Percentiles rank a stretch among this genome's conserved stretches.
Conservation (phyloP, 257 asterid genomes). For the Linderniella brevidens region DNA sequence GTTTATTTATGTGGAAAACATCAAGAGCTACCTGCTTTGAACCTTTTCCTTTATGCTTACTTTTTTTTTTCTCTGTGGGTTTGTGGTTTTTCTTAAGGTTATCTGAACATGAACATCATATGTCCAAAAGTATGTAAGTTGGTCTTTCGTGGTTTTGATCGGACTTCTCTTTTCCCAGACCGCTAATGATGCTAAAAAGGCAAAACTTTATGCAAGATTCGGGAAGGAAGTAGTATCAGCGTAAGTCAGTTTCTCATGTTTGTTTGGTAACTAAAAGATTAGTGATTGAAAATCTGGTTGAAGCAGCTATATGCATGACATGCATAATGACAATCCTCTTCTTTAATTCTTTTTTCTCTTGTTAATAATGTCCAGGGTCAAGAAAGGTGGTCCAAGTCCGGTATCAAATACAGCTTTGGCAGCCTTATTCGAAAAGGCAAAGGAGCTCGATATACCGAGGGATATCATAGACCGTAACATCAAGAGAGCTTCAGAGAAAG, state of each 20-base stretch:
- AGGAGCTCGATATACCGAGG: slow-evolving; percentile 83
- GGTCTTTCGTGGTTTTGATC: slow-evolving; percentile 9
- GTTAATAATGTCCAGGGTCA: slow-evolving; percentile 32
- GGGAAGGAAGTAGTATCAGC: slow-evolving; percentile 94
- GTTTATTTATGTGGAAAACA: no score
- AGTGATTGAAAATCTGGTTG: not conserved
- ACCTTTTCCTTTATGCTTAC: slow-evolving; percentile 1
- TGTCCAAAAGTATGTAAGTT: slow-evolving; percentile 3
- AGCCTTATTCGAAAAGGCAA: slow-evolving; percentile 64
- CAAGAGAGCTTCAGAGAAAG: slow-evolving; percentile 87
- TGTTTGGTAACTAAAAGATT: slow-evolving; percentile 1
- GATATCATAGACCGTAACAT: slow-evolving; percentile 77
- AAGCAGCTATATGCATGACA: not conserved
- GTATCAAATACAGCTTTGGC: slow-evolving; percentile 68
- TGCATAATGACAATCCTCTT: not conserved
- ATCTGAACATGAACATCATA: no score
- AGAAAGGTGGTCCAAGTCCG: slow-evolving; percentile 75
- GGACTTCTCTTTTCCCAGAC: slow-evolving; percentile 34
- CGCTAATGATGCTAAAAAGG: slow-evolving; percentile 67
- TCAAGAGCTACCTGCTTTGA: no score
- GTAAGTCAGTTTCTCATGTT: slow-evolving; percentile 32
- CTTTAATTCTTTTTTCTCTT: slow-evolving; percentile 3
- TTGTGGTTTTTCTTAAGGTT: not conserved
- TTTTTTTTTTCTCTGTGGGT: not conserved
- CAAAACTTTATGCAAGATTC: slow-evolving; percentile 54